Conservation (phyloP, 176 grass and related monocot genomes). For the Oryza nivara region DNA sequence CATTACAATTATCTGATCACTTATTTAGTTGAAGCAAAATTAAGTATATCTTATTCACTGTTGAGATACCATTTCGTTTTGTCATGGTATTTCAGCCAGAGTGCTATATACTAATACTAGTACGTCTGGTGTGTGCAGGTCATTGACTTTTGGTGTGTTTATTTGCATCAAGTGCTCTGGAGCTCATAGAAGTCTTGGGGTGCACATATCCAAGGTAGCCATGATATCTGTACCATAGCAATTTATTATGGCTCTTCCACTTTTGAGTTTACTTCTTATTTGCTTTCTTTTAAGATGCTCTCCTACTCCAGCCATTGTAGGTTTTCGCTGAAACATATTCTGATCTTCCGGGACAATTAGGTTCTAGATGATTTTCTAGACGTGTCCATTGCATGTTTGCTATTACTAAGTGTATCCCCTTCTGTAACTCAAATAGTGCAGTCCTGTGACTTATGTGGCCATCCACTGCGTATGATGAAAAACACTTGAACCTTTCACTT, state of each 20-base stretch:
- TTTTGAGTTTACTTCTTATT: constrained; percentile 13
- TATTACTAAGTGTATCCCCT: neutral
- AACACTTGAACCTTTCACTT: neutral
- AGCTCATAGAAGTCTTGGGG: constrained; percentile 90
- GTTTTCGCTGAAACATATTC: neutral
- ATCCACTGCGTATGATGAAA: neutral
- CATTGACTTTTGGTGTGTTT: constrained; percentile 86
- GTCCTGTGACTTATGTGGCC: neutral
- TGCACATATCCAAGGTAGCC: constrained; percentile 91
- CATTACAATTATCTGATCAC: neutral
- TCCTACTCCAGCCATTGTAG: constrained; percentile 1
- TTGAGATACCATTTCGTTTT: constrained; percentile 14
- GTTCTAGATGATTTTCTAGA: neutral
- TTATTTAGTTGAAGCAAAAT: neutral
- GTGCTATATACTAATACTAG: constrained; percentile 15
- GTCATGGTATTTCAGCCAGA: constrained; percentile 3
- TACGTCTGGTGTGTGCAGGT: constrained; percentile 50
- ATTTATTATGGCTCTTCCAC: neutral
- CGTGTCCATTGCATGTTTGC: neutral
- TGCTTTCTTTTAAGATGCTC: constrained; percentile 1
- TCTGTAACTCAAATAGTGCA: constrained; percentile 19
- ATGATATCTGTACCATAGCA: constrained; percentile 2
- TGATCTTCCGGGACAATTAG: neutral
- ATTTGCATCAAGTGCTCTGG: constrained; percentile 99
- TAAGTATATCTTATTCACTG: neutral